These are phyloP conservation scores for Acer yangbiense DNA, from an alignment of 345 rosid species.

Conservation along the genomic window DNA sequence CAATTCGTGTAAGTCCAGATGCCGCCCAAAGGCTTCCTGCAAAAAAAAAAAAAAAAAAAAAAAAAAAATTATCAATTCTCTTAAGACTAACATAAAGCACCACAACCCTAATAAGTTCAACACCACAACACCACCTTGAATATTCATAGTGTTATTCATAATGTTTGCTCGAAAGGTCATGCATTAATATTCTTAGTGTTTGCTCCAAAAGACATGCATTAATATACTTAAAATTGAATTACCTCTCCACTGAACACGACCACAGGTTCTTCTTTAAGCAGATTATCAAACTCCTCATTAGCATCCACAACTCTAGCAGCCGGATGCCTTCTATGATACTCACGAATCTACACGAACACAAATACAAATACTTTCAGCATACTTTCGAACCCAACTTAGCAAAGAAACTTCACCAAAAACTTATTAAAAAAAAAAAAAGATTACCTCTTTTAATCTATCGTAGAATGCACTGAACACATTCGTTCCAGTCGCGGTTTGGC, in stretches of 20 bases:
- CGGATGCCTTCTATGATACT: slow-evolving; percentile 86
- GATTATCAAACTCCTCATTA: slow-evolving; percentile 66
- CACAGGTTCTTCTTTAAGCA: slow-evolving; percentile 80
- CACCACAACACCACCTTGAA: background rate
- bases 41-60: slow-evolving; percentile 16
- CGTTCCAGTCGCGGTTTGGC: slow-evolving; percentile 69
- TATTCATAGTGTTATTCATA: background rate
- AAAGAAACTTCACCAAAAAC: background rate
- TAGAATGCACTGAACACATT: slow-evolving; percentile 84
- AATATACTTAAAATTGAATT: background rate
- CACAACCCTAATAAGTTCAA: background rate
- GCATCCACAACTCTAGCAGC: slow-evolving; percentile 81
- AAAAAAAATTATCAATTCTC: background rate
- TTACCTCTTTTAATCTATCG: slow-evolving; percentile 93
- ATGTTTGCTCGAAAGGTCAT: background rate
- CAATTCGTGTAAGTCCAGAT: slow-evolving; percentile 89
- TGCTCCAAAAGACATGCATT: background rate
- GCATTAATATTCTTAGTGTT: background rate
- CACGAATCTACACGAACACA: slow-evolving; percentile 60
- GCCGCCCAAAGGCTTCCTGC: slow-evolving; percentile 89
- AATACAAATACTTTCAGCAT: background rate
- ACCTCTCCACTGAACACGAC: slow-evolving; percentile 97
- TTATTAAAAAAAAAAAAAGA: background rate
- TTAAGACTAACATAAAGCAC: background rate
- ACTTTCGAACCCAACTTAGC: background rate